These are phyloP conservation scores for Phoma herbarum DNA, from an alignment of 2,329 filamentous ascomycete species.

Conservation along the genomic window DNA sequence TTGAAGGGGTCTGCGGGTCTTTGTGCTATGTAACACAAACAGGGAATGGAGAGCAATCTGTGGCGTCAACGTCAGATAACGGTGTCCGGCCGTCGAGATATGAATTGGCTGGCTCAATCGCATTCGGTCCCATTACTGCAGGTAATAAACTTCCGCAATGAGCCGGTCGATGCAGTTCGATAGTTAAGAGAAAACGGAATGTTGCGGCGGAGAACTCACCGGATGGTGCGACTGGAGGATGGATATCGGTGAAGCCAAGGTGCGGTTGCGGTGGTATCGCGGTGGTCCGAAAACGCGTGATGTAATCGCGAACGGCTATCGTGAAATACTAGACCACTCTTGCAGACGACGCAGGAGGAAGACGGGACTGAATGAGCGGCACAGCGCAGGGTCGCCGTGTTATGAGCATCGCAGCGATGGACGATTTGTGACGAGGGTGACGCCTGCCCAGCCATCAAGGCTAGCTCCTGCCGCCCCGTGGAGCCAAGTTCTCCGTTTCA, in stretches of 20 bases:
- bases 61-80: constrained; percentile 21
- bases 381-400: constrained; percentile 11
- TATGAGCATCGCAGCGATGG: constrained; percentile 9
- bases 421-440: constrained; percentile 19
- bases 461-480: constrained; percentile 14
- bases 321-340: neutral
- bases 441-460: constrained; percentile 19
- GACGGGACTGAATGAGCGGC: neutral
- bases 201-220: constrained; percentile 20
- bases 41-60: constrained; percentile 8
- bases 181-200: constrained; percentile 13
- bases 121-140: constrained; percentile 15
- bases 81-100: constrained; percentile 9
- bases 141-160: constrained; percentile 10
- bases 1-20: constrained; percentile 12
- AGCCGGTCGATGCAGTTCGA: constrained; percentile 5
- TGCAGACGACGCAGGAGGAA: constrained; percentile 5
- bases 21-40: constrained; percentile 26
- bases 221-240: constrained; percentile 10
- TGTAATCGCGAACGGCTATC: constrained; percentile 16
- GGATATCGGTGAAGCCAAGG: constrained; percentile 6
- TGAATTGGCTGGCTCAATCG: constrained; percentile 13
- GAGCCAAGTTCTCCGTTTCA: constrained; percentile 13
- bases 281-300: constrained; percentile 6
- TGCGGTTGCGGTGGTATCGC: constrained; percentile 10